These are phyloP conservation scores for Pestalotiopsis sp. DNA, from an alignment of 2,329 filamentous ascomycete genomes.

Conservation along the genomic window DNA sequence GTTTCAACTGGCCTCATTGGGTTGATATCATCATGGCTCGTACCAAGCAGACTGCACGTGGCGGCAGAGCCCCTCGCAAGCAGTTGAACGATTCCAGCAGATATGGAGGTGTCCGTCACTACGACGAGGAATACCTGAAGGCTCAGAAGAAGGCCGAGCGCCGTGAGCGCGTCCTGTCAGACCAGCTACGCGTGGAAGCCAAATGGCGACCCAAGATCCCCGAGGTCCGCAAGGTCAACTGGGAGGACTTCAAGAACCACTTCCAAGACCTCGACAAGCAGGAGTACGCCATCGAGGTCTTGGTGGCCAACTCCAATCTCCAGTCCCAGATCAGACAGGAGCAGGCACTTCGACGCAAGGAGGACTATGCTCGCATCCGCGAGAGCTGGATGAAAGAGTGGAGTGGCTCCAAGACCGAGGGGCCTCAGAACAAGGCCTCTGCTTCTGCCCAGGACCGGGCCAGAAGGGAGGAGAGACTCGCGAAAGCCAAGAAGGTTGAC, in stretches of 20 bases:
- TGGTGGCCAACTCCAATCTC: constrained; percentile 26
- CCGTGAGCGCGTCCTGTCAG: constrained; percentile 36
- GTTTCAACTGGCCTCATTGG: not conserved
- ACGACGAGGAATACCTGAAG: constrained; percentile 31
- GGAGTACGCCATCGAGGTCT: constrained; percentile 41
- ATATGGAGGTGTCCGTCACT: constrained; percentile 11
- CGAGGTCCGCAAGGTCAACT: constrained; percentile 41
- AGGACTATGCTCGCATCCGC: constrained; percentile 35
- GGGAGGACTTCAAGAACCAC: constrained; percentile 46
- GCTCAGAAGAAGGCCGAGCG: constrained; percentile 38
- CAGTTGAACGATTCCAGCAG: not conserved
- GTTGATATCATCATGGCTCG: constrained; percentile 2
- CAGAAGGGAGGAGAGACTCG: constrained; percentile 14
- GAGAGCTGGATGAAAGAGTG: constrained; percentile 29
- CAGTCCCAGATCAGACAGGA: constrained; percentile 1
- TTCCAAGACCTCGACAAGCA: constrained; percentile 34
- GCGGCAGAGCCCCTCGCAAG: not conserved
- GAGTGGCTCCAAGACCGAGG: constrained; percentile 14
- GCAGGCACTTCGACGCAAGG: constrained; percentile 29
- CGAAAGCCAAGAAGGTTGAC: constrained; percentile 19
- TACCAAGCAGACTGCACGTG: not conserved
- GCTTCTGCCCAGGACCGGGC: constrained; percentile 20
- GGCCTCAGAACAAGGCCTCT: constrained; percentile 14
- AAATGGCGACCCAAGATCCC: constrained; percentile 44
- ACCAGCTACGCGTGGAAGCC: constrained; percentile 34